Conservation (phyloP, 1,284 basidiomycete species). For the Marasmius sp. region DNA sequence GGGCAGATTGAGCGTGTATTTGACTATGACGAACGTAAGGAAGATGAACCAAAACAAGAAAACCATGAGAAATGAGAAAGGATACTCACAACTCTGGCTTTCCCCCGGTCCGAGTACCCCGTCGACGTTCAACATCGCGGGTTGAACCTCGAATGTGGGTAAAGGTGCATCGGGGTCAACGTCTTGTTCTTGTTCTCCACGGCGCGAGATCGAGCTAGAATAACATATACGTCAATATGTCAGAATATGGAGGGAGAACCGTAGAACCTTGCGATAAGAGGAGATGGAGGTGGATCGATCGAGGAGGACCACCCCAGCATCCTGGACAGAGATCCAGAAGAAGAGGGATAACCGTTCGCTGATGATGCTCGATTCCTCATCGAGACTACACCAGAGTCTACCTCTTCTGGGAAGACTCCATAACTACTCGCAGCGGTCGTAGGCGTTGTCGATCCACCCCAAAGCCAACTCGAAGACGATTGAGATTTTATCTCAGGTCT, state of each 20-base stretch:
- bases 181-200: conserved; percentile 32
- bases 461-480: not conserved
- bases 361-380: conserved; percentile 6
- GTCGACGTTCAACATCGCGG: conserved; percentile 85
- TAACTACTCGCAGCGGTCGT: not conserved
- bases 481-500: not conserved
- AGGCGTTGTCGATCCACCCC: not conserved
- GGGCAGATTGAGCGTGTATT: conserved; percentile 76
- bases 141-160: conserved; percentile 80
- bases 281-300: not conserved
- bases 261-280: not conserved
- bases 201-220: not conserved
- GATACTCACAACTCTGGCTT: conserved; percentile 72
- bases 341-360: conserved; percentile 3
- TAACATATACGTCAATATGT: not conserved
- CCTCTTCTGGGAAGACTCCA: not conserved
- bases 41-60: not conserved
- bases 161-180: conserved; percentile 67
- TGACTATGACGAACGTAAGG: conserved; percentile 50
- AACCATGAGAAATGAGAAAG: conserved; percentile 4
- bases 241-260: not conserved
- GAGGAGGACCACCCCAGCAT: not conserved
- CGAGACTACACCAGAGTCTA: not conserved
- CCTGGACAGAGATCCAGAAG: conserved; percentile 6
- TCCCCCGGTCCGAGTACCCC: conserved; percentile 76